Conservation (phyloP, 495 filamentous ascomycete genomes). For the Aspergillus ellipticus region DNA sequence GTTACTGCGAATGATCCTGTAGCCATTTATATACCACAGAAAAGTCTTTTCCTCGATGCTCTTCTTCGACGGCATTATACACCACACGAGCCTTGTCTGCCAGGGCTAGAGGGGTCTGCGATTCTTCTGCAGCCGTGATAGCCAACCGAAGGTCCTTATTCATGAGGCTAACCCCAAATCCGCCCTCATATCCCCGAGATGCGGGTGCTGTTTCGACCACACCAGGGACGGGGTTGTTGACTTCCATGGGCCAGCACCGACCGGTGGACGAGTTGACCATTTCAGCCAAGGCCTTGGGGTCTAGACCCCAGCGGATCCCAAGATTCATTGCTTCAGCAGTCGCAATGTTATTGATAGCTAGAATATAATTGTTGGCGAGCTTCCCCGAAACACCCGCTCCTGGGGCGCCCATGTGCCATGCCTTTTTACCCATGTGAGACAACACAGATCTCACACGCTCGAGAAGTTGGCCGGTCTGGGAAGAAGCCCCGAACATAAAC, state of each 20-base stretch:
- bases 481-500: constrained; percentile 80
- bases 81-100: constrained; percentile 61
- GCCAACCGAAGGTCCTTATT: constrained; percentile 77
- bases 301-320: constrained; percentile 77
- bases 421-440: constrained; percentile 73
- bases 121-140: constrained; percentile 66
- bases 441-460: constrained; percentile 60
- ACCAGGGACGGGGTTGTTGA: constrained; percentile 92
- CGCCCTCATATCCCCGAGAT: constrained; percentile 69
- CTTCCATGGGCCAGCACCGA: constrained; percentile 84
- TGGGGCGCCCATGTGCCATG: constrained; percentile 76
- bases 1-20: constrained; percentile 34
- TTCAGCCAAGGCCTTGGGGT: constrained; percentile 70
- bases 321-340: constrained; percentile 93
- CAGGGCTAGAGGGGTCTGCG: constrained; percentile 61
- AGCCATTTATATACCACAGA: constrained; percentile 80
- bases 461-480: constrained; percentile 45
- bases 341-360: constrained; percentile 89
- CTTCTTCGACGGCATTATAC: constrained; percentile 59
- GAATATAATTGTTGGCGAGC: constrained; percentile 88
- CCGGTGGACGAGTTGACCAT: constrained; percentile 86
- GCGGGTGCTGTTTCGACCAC: constrained; percentile 72
- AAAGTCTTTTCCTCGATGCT: constrained; percentile 73
- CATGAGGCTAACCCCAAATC: constrained; percentile 82
- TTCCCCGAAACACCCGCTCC: constrained; percentile 81